A percentile compares a stretch with the other conserved stretches of the same genome.
Evolutionary conservation across 768 basidiomycete genomes (phyloP).

Genomic region (Boletus eberwhitei): DNA sequence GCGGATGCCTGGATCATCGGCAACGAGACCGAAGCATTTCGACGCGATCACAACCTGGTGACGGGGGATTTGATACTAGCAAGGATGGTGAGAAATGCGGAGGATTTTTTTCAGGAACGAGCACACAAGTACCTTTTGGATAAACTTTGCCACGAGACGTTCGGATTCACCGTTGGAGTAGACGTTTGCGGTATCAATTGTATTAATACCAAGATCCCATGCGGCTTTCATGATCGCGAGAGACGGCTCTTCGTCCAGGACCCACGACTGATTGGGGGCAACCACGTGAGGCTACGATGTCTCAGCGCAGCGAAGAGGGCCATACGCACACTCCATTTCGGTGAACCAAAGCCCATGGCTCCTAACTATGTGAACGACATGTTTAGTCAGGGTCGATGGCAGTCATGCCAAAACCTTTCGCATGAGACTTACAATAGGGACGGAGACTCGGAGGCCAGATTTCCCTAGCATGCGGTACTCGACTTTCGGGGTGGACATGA

Average conservation of each 20-base stretch:
- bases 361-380: constrained; percentile 16
- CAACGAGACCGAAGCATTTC: constrained; percentile 22
- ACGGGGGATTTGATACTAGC: constrained; percentile 27
- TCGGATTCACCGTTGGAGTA: neutral
- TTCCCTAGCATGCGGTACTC: constrained; percentile 27
- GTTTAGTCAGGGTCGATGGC: neutral
- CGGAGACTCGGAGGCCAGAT: constrained; percentile 30
- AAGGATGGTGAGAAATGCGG: neutral
- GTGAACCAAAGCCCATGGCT: constrained; percentile 27
- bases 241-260: constrained; percentile 26
- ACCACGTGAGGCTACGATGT: neutral
- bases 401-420: neutral
- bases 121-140: neutral
- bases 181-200: constrained; percentile 36
- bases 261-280: constrained; percentile 18
- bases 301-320: neutral
- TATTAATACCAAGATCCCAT: constrained; percentile 38
- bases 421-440: constrained; percentile 29
- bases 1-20: neutral
- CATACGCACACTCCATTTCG: constrained; percentile 27
- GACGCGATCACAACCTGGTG: constrained; percentile 30
- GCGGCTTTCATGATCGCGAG: constrained; percentile 36
- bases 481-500: constrained; percentile 13
- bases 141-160: neutral
- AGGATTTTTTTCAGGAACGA: neutral